Base-by-base conservation (phyloP, 148 eudicot species). In the Amaranthus cruentus region DNA sequence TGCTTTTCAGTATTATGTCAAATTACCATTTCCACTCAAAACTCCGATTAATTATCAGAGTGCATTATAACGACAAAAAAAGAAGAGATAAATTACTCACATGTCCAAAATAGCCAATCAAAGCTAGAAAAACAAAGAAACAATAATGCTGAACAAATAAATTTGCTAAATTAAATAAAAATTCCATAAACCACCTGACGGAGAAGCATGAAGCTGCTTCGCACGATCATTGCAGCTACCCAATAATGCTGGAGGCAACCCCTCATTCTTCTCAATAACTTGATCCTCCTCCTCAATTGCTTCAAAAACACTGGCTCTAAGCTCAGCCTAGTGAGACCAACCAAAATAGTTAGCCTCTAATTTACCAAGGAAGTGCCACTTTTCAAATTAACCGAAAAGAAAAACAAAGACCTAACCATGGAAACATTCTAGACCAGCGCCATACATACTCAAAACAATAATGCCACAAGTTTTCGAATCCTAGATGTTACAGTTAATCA, bases 211-310 rank as follows among this genome's bases (percentile, higher is more conserved):
- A 67, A 95, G 97, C 75, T 90, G 89, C 76, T 88, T 90, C 9
- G 97, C 99, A 38, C 88, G 92, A 47, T 95, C 97, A 78, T 95
- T 92, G 82, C 97, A 95, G 67, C 99, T 91, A 70, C 99, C 97
- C 87, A 95, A 75, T 42, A 92, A 77, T 52, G 96, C 99, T 64
- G 99, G 90, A 79, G 99, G 99, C 77, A 95, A 79, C 9, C 87
- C 89, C 60, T 94, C 98, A 6, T 95, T 96, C 66, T 87, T 95
- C 76, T 87, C 97, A 73, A 91, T 64, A 61, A 73, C 85, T 60
- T 72, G 83, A 73, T 95, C 98, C 83, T 95, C 99, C 78, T 95
- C 97, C 82, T 95, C 98, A 50, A 95, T 95, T 4, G 98, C 98
- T 86, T 95, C 98, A 67, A 95, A 95, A 8, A 95, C 98, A 83